Base-by-base conservation (phyloP, 2,329 filamentous ascomycete genomes). In the Beauveria pseudobassiana region DNA sequence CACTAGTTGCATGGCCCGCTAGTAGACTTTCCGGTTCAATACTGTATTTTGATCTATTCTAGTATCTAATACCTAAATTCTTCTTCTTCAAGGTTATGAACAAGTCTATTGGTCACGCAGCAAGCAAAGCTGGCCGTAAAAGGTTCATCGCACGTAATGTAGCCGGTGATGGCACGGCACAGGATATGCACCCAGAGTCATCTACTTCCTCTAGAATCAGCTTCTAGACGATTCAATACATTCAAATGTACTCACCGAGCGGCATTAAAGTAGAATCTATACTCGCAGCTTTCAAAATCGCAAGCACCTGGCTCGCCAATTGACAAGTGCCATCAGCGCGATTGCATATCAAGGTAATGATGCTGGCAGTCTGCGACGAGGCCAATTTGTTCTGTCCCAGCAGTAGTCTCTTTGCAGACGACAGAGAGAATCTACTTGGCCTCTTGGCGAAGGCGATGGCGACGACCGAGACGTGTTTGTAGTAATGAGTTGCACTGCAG, bases 301-400 rank as follows among this genome's bases (percentile, higher is more conserved):
- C 24, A 14, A 24, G 52, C 5, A 20, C 52, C 8, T 30, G 40
- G 24, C 40, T 28, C 14, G 40, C 52, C 18, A 55, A 40, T 20
- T 26, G 40, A 45, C 10, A 7, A 14, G 6, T 14, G 5, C 40
- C 40, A 9, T 55, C 40, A 4, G 52, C 24, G 52, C 40, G 52
- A 8, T 18, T 55, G 24, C 52, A 55, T 9, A 55, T 28, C 18
- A 55, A 4, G 5, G 52, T 55, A n/a, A 55, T 43, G 40, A 55
- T 20, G 24, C 52, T 45, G 5, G 52, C 52, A 22, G 24, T 55
- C 52, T 55, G 52, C 24, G 24, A n/a, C 3, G 24, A 20, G 24
- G 18, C 18, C 12, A 10, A 14, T 12, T 16, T 91, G 3, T 9
- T 8, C 8, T 9, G 16, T 5, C 38, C 22, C 7, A 54, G 22